Evolutionary conservation across 2,329 filamentous ascomycete species (phyloP).

Genomic region (Ramularia endophylla): DNA sequence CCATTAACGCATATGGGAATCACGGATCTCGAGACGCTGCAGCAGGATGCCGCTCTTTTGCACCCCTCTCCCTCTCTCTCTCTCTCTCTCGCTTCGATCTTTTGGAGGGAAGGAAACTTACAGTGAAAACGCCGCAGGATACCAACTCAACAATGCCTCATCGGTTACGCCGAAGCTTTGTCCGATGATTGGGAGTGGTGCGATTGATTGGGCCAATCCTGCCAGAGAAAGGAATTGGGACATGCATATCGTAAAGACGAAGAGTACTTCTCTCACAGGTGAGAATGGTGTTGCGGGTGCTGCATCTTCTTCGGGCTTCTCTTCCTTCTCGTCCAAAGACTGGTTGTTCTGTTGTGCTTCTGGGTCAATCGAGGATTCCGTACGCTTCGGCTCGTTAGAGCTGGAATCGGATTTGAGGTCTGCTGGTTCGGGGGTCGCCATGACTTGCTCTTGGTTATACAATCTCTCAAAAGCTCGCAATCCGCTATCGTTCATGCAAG

Average conservation of each 20-base stretch:
- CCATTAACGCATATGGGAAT: too few relatives aligned
- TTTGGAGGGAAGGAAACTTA: too few relatives aligned
- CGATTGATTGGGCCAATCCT: constrained; percentile 9
- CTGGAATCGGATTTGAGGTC: too few relatives aligned
- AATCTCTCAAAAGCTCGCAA: too few relatives aligned
- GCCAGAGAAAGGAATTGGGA: constrained; percentile 11
- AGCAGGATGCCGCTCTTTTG: too few relatives aligned
- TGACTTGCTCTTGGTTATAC: too few relatives aligned
- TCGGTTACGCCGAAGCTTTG: constrained; percentile 35
- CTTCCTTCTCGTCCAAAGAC: neutral
- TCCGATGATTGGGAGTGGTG: constrained; percentile 6
- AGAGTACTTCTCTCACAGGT: constrained; percentile 18
- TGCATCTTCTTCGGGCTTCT: neutral
- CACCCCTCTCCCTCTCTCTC: too few relatives aligned
- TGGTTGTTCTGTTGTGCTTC: neutral
- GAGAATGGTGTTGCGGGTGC: neutral
- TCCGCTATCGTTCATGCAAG: too few relatives aligned
- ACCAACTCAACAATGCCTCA: constrained; percentile 40
- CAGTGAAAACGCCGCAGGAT: constrained; percentile 36
- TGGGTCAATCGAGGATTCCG: neutral
- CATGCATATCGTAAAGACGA: constrained; percentile 18
- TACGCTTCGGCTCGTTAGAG: too few relatives aligned
- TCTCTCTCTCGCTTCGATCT: too few relatives aligned
- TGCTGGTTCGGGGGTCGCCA: too few relatives aligned
- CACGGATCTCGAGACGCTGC: too few relatives aligned